Conservation (phyloP, 371 early-diverging fungal species). For the Choanephora cucurbitarum region DNA sequence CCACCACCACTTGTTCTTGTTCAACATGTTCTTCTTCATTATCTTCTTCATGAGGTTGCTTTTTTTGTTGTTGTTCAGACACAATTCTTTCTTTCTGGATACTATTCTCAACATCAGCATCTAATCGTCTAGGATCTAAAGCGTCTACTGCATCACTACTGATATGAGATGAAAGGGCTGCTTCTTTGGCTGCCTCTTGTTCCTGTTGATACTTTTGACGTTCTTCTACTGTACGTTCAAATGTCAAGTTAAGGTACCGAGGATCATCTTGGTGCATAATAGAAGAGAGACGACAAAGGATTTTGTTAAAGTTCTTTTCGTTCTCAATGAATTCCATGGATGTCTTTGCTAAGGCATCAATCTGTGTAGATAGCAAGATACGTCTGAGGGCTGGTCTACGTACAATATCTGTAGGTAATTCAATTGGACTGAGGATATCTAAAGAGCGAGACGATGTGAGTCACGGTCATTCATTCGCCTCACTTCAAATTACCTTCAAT, state of each 20-base stretch:
- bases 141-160: constrained; percentile 12
- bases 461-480: too few relatives aligned
- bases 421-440: constrained; percentile 57
- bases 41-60: constrained; percentile 5
- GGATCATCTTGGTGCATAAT: constrained; percentile 57
- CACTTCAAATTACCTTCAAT: constrained; percentile 59
- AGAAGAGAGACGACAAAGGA: constrained; percentile 47
- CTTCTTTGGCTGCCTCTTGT: constrained; percentile 21
- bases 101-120: constrained; percentile 14
- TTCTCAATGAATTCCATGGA: constrained; percentile 58
- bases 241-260: constrained; percentile 43
- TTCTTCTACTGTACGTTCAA: constrained; percentile 43
- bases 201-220: constrained; percentile 29
- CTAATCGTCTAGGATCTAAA: constrained; percentile 20
- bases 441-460: too few relatives aligned
- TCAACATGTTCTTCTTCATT: constrained; percentile 13
- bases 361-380: constrained; percentile 46
- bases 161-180: constrained; percentile 14
- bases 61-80: not conserved
- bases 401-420: constrained; percentile 53
- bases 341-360: constrained; percentile 42
- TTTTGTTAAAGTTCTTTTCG: constrained; percentile 54
- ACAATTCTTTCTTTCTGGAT: not conserved
- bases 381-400: constrained; percentile 47
- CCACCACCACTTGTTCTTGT: constrained; percentile 6